These are phyloP conservation scores for Penicillium nordicum DNA, from an alignment of 2,329 filamentous ascomycete species.

Conservation along the genomic window DNA sequence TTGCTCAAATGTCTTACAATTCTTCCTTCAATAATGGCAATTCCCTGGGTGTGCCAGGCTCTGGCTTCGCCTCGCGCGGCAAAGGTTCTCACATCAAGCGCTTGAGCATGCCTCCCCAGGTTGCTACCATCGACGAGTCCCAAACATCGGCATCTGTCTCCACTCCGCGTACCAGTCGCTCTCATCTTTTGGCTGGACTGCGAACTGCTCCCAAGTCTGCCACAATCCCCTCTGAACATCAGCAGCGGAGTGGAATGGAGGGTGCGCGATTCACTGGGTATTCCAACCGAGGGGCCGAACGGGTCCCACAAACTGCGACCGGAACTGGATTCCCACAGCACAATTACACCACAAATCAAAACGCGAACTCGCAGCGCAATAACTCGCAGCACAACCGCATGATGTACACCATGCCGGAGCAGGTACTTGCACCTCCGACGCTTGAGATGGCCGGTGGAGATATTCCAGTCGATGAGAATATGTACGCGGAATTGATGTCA, in stretches of 20 bases:
- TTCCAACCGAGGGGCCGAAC: constrained; percentile 43
- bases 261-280: constrained; percentile 47
- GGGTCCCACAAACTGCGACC: constrained; percentile 59
- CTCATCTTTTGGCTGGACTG: constrained; percentile 87
- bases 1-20: constrained; percentile 97
- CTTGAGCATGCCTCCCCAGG: constrained; percentile 73
- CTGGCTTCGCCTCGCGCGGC: constrained; percentile 79
- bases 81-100: constrained; percentile 88
- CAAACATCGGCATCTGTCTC: constrained; percentile 65
- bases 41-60: constrained; percentile 70
- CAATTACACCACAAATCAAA: constrained; percentile 34
- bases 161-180: constrained; percentile 89
- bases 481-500: constrained; percentile 84
- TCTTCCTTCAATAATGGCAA: constrained; percentile 63
- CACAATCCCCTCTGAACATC: constrained; percentile 64
- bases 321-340: constrained; percentile 52
- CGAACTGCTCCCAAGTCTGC: constrained; percentile 89
- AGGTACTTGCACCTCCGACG: constrained; percentile 67
- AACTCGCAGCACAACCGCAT: constrained; percentile 46
- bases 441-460: constrained; percentile 65
- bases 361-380: constrained; percentile 31
- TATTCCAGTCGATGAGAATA: constrained; percentile 74
- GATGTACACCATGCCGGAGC: constrained; percentile 71
- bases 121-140: constrained; percentile 62
- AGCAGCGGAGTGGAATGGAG: constrained; percentile 51